Percentiles rank a stretch among this genome's conserved stretches.
phyloP scores from a whole-genome alignment of 1,284 basidiomycete species.

The Fereydounia khargensis region DNA sequence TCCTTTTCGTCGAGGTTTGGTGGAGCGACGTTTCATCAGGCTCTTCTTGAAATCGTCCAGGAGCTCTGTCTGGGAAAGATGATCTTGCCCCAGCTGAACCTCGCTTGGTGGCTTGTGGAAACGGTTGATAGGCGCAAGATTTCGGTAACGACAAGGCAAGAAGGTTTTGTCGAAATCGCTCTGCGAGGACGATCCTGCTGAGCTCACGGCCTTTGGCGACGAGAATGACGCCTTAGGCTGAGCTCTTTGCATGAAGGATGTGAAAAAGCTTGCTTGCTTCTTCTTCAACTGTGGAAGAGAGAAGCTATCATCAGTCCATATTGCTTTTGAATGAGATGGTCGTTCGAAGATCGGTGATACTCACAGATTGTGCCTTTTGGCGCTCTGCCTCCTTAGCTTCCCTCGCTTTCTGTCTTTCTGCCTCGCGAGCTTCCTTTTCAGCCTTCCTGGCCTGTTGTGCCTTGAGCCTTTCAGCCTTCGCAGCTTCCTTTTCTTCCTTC shows the following conservation, averaged over 20 bases:
- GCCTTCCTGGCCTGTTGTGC: slow-evolving; percentile 31
- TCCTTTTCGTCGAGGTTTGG: slow-evolving; percentile 13
- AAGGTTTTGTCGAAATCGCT: slow-evolving; percentile 51
- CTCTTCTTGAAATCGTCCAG: slow-evolving; percentile 29
- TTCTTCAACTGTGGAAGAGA: slow-evolving; percentile 15
- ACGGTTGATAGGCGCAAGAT: slow-evolving; percentile 48
- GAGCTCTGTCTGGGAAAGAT: slow-evolving; percentile 17
- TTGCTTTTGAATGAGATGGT: too few species aligned
- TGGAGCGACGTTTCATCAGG: slow-evolving; percentile 2
- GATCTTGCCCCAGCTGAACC: slow-evolving; percentile 6
- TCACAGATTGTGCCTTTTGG: slow-evolving; percentile 66
- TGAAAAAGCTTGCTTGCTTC: slow-evolving; percentile 42
- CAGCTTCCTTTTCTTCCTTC: slow-evolving; percentile 59
- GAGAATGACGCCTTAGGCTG: slow-evolving; percentile 2
- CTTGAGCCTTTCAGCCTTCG: slow-evolving; percentile 53
- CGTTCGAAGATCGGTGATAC: slow-evolving; percentile 2
- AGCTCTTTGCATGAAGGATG: slow-evolving; percentile 46
- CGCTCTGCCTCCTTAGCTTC: slow-evolving; percentile 44
- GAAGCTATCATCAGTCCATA: too few species aligned
- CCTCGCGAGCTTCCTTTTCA: slow-evolving; percentile 18
- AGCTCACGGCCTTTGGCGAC: neutral
- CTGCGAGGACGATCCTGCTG: neutral
- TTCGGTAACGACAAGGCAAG: slow-evolving; percentile 49
- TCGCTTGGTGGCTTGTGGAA: slow-evolving; percentile 18
- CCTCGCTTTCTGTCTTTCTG: slow-evolving; percentile 54